These are phyloP conservation scores for Saccharomycopsis javanensis DNA, from an alignment of 805 yeast genomes.

Conservation along the genomic window DNA sequence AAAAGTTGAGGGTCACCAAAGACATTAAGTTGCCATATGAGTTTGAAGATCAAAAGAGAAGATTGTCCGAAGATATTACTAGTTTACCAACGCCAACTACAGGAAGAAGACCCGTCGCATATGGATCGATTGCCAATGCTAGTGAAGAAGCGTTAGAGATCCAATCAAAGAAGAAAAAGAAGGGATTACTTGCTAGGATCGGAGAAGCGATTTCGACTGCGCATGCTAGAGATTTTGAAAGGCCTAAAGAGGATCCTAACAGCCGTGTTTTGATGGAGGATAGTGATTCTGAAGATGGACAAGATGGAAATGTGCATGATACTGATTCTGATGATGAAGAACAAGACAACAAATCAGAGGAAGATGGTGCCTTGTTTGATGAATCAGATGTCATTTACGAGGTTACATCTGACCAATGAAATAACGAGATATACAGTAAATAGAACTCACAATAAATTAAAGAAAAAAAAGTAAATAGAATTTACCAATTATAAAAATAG, in stretches of 20 bases:
- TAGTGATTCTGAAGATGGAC: constrained; percentile 11
- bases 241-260: constrained; percentile 30
- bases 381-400: constrained; percentile 22
- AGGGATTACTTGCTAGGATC: constrained; percentile 24
- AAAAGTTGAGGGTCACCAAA: constrained; percentile 74
- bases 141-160: background rate
- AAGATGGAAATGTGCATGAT: constrained; percentile 22
- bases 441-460: too few relatives aligned
- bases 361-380: constrained; percentile 19
- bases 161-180: background rate
- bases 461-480: too few relatives aligned
- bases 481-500: too few relatives aligned
- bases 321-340: constrained; percentile 18
- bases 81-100: constrained; percentile 14
- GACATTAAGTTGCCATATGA: constrained; percentile 82
- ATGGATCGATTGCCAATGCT: background rate
- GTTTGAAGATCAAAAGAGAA: constrained; percentile 27
- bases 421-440: too few relatives aligned
- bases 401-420: too few relatives aligned
- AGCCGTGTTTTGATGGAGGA: constrained; percentile 20
- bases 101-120: background rate
- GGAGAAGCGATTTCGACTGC: constrained; percentile 58
- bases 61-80: constrained; percentile 23
- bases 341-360: constrained; percentile 24
- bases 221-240: constrained; percentile 78